Percentiles rank a stretch among this genome's conserved stretches.
phyloP scores from a whole-genome alignment of 441 rosid species.

The Sinapis alba region DNA sequence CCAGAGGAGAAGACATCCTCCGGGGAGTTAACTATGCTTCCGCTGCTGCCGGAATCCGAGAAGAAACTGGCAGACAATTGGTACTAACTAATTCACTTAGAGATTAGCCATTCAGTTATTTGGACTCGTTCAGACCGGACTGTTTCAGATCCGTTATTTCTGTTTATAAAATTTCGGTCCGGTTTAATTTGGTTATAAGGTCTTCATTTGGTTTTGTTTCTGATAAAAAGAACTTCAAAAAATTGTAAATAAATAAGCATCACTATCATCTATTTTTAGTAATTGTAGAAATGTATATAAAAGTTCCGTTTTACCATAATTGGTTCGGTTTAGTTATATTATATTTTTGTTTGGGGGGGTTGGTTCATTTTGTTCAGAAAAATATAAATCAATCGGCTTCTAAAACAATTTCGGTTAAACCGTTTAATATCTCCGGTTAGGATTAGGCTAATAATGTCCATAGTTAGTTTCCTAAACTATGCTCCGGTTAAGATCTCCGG shows the following conservation, averaged over 20 bases:
- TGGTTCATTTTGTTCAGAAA: not conserved
- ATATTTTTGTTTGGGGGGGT: not conserved
- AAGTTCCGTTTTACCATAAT: not conserved
- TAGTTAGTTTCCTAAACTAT: not conserved
- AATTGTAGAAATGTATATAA: not conserved
- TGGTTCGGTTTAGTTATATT: not conserved
- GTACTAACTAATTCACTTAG: constrained; percentile 33
- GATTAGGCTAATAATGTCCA: not conserved
- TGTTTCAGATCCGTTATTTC: not conserved
- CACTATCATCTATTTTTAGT: not conserved
- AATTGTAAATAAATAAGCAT: not conserved
- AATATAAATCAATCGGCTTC: not conserved
- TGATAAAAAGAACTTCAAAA: not conserved
- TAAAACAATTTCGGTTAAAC: not conserved
- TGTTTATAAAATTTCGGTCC: not conserved
- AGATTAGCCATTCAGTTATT: not conserved
- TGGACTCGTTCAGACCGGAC: not conserved
- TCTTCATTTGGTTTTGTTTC: not conserved
- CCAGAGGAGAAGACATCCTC: constrained; percentile 62
- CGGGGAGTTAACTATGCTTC: constrained; percentile 86
- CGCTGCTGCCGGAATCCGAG: constrained; percentile 90
- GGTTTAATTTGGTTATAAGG: not conserved
- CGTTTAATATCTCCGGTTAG: not conserved
- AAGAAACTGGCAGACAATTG: constrained; percentile 85
- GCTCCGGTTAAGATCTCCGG: not conserved